Evolutionary conservation across 306 rosid species (phyloP).

Genomic region (Pyrus communis): DNA sequence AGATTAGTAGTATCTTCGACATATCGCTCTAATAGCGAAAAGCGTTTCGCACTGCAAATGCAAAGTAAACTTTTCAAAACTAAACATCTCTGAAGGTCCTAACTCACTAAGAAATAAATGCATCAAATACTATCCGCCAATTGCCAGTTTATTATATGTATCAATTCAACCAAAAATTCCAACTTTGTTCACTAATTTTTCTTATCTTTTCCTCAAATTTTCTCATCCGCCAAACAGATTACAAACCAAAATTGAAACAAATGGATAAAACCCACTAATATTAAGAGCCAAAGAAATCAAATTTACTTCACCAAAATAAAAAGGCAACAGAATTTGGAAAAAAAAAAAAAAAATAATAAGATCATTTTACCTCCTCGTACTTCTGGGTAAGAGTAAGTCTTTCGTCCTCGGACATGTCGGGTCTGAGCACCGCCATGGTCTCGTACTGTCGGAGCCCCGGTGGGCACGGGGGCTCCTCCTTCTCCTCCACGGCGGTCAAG

Average conservation of each 20-base stretch:
- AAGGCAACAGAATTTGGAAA: not conserved
- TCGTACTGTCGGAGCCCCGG: slow-evolving; percentile 71
- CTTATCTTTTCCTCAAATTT: not conserved
- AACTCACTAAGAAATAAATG: not conserved
- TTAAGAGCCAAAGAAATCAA: slow-evolving; percentile 1
- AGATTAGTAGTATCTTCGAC: not conserved
- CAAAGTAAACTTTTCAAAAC: not conserved
- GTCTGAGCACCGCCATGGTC: slow-evolving; percentile 64
- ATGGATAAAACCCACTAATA: not conserved
- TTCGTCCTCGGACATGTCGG: slow-evolving; percentile 76
- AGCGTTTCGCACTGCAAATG: not conserved
- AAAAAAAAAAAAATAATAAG: too few relatives aligned
- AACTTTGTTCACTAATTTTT: not conserved
- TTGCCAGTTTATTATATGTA: not conserved
- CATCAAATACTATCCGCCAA: not conserved
- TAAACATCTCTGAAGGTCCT: not conserved
- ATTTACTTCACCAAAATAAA: not conserved
- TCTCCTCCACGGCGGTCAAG: slow-evolving; percentile 53
- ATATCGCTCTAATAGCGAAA: not conserved
- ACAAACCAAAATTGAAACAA: not conserved
- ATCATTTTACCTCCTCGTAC: slow-evolving; percentile 61
- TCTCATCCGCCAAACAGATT: not conserved
- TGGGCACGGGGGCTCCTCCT: slow-evolving; percentile 79
- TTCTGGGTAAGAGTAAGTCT: slow-evolving; percentile 65
- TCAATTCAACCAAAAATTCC: not conserved